A percentile compares a stretch with the other conserved stretches of the same genome.
Evolutionary conservation across 495 filamentous ascomycete species (phyloP).

Genomic region (Stereocaulon alpinum): DNA sequence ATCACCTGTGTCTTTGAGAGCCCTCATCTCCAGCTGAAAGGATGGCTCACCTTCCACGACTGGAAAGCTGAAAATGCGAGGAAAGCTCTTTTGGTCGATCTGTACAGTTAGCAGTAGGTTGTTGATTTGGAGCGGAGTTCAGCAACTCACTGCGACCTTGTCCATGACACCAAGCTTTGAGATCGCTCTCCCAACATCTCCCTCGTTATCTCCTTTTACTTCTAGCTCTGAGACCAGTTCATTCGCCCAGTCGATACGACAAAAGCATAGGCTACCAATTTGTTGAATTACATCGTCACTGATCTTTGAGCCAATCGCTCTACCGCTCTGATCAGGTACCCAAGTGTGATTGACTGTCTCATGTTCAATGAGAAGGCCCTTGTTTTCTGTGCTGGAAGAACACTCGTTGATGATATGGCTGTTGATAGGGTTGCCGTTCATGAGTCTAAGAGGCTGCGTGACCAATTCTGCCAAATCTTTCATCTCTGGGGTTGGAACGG

Average conservation of each 20-base stretch:
- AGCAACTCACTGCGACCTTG: conserved; percentile 5
- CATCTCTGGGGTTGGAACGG: neutral
- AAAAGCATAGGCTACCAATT: conserved; percentile 5
- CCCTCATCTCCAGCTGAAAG: conserved; percentile 6
- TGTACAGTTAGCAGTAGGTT: conserved; percentile 3
- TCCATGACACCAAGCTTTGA: conserved; percentile 12
- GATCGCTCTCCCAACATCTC: conserved; percentile 3
- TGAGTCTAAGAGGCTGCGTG: neutral
- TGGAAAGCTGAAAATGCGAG: conserved; percentile 9
- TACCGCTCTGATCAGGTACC: neutral
- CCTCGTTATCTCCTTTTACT: conserved; percentile 15
- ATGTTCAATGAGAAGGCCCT: conserved; percentile 8
- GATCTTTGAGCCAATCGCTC: neutral
- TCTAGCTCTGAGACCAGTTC: neutral
- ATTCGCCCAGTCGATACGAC: conserved; percentile 2
- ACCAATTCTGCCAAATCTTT: neutral
- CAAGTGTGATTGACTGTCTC: conserved; percentile 8
- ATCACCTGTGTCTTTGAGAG: conserved; percentile 8
- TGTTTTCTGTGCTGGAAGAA: neutral
- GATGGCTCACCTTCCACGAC: conserved; percentile 5
- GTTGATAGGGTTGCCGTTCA: neutral
- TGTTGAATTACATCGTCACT: neutral
- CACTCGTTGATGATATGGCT: neutral
- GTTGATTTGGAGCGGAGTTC: neutral
- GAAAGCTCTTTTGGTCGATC: conserved; percentile 6